A percentile compares a stretch with the other conserved stretches of the same genome.
phyloP scores from a whole-genome alignment of 805 yeast genomes.

The Saturnispora galanensis region DNA sequence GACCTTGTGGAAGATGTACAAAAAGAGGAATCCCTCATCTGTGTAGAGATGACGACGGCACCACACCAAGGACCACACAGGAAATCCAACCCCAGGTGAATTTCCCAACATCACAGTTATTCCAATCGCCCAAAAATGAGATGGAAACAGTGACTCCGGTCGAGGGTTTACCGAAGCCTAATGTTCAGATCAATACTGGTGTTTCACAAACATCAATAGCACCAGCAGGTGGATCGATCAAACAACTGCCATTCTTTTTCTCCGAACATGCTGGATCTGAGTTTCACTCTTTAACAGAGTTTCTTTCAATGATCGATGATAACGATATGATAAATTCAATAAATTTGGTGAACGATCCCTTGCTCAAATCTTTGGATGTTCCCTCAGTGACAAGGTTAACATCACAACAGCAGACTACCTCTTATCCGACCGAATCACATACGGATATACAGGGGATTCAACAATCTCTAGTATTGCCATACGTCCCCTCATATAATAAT shows the following conservation, averaged over 20 bases:
- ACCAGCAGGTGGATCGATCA: slow-evolving; percentile 6
- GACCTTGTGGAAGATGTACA: slow-evolving; percentile 75
- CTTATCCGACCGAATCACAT: not conserved
- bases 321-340: slow-evolving; percentile 50
- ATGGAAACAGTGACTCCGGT: slow-evolving; percentile 2
- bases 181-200: not conserved
- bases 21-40: slow-evolving; percentile 82
- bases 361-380: slow-evolving; percentile 27
- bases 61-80: not conserved
- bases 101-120: slow-evolving; percentile 5
- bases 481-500: slow-evolving; percentile 7
- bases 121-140: slow-evolving; percentile 1
- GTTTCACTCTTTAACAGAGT: slow-evolving; percentile 81
- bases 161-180: slow-evolving; percentile 5
- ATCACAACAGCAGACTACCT: slow-evolving; percentile 13
- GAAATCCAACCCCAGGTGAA: not conserved
- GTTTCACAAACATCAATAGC: not conserved
- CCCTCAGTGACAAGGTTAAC: slow-evolving; percentile 14
- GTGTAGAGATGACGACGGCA: slow-evolving; percentile 53
- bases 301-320: slow-evolving; percentile 82
- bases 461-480: slow-evolving; percentile 4
- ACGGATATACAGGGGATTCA: not conserved
- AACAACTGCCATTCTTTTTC: slow-evolving; percentile 70
- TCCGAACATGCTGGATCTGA: slow-evolving; percentile 92
- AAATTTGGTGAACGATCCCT: slow-evolving; percentile 28